Percentiles rank a stretch among this genome's conserved stretches.
These are phyloP conservation scores for Radiomyces spectabilis DNA, from an alignment of 192 early-diverging fungal genomes.

Conservation along the genomic window DNA sequence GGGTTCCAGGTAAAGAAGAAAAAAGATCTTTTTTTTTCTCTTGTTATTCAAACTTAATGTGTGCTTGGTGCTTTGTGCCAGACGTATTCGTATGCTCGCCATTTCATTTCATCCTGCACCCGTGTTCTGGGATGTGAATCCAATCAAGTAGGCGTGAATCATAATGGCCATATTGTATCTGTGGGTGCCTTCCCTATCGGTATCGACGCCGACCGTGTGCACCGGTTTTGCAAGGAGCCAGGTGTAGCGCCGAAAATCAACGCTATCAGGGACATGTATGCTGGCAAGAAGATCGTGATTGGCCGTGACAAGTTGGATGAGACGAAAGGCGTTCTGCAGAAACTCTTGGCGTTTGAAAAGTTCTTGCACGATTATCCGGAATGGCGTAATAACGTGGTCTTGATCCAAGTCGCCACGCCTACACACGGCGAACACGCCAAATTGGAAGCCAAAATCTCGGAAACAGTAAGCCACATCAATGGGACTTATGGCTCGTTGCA, in stretches of 20 bases:
- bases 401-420: constrained; percentile 95
- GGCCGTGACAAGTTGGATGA: constrained; percentile 93
- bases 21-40: background rate
- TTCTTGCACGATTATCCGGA: constrained; percentile 87
- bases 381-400: constrained; percentile 88
- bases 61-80: background rate
- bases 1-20: constrained; percentile 75
- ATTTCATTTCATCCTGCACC: constrained; percentile 91
- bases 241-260: constrained; percentile 74
- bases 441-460: constrained; percentile 80
- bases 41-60: background rate
- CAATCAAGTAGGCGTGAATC: constrained; percentile 84
- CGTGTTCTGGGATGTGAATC: constrained; percentile 94
- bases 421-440: constrained; percentile 61
- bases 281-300: constrained; percentile 90
- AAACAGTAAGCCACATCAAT: constrained; percentile 89
- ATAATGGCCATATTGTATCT: constrained; percentile 66
- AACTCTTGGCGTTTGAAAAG: constrained; percentile 87
- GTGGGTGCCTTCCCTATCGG: constrained; percentile 96
- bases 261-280: constrained; percentile 76
- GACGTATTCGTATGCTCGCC: constrained; percentile 92
- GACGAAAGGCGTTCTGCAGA: constrained; percentile 92
- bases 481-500: constrained; percentile 90
- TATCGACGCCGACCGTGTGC: constrained; percentile 76
- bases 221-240: constrained; percentile 55